phyloP scores from a whole-genome alignment of 2,329 filamentous ascomycete species.

The Ascosphaera apis region DNA sequence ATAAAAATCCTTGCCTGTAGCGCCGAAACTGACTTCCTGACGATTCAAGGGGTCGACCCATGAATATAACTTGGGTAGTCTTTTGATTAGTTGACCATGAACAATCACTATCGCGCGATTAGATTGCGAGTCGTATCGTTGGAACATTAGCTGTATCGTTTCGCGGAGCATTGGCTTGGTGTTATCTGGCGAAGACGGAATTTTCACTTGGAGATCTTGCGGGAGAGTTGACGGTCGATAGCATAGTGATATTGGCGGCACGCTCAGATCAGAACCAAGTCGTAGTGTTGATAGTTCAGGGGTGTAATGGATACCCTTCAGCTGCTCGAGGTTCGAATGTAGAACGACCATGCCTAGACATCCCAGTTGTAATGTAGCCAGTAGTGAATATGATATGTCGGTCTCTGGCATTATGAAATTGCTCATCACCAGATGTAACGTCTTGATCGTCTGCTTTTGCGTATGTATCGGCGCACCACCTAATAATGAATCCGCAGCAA shows the following conservation, averaged over 20 bases:
- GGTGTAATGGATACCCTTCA: conserved; percentile 7
- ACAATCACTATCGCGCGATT: conserved; percentile 15
- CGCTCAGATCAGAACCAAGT: conserved; percentile 11
- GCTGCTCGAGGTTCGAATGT: conserved; percentile 15
- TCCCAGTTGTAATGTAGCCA: conserved; percentile 14
- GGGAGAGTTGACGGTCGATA: conserved; percentile 13
- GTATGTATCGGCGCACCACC: background rate
- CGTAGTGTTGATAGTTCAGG: conserved; percentile 8
- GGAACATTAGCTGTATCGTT: conserved; percentile 16
- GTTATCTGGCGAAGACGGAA: conserved; percentile 9
- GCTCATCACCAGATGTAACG: conserved; percentile 7
- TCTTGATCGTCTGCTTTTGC: background rate
- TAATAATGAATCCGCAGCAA: conserved; percentile 3
- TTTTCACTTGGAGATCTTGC: conserved; percentile 9
- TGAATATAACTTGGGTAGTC: conserved; percentile 9
- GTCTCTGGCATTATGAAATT: conserved; percentile 12
- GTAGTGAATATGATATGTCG: conserved; percentile 11
- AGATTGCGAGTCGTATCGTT: conserved; percentile 14
- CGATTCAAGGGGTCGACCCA: conserved; percentile 11
- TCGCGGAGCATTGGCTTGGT: conserved; percentile 12
- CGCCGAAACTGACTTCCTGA: conserved; percentile 12
- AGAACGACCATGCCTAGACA: conserved; percentile 17
- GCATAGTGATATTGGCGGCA: conserved; percentile 15
- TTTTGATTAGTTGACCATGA: conserved; percentile 12
- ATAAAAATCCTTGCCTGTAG: conserved; percentile 14